Percentiles rank a stretch among this genome's conserved stretches.
These are phyloP conservation scores for Taphrina wiesneri DNA, from an alignment of 1,139 yeast species.

Conservation along the genomic window DNA sequence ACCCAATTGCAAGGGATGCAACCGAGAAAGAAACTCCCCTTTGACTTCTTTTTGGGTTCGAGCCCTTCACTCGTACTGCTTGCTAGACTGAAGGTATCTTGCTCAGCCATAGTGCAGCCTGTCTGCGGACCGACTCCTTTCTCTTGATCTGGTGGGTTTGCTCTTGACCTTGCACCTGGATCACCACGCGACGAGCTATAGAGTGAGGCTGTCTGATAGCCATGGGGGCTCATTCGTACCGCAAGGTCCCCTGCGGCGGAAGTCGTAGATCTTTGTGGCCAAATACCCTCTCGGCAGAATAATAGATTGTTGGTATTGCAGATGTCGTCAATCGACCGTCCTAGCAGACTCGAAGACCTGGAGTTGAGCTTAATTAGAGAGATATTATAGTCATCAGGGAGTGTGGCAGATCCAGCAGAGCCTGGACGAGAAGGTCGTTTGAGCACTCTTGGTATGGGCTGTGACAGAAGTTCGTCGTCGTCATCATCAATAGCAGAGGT, in stretches of 20 bases:
- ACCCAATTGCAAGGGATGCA: background rate
- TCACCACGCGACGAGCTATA: too few species aligned
- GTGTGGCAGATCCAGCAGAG: background rate
- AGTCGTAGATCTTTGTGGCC: background rate
- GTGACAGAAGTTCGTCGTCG: background rate
- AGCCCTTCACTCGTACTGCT: background rate
- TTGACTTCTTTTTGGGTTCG: background rate
- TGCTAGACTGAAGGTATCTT: background rate
- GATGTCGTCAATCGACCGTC: background rate
- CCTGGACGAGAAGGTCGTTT: background rate
- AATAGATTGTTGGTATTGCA: background rate
- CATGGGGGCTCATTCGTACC: background rate
- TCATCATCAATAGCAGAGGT: background rate
- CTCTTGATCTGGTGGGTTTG: too few species aligned
- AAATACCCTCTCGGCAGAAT: background rate
- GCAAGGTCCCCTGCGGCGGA: background rate
- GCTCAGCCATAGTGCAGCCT: background rate
- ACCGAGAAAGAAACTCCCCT: background rate
- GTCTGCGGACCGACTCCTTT: background rate
- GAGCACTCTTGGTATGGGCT: background rate
- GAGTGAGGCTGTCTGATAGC: background rate
- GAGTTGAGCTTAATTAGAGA: background rate
- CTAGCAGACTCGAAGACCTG: background rate
- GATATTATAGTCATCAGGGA: constrained; percentile 2
- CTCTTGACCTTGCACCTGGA: too few species aligned